Evolutionary conservation across 768 basidiomycete genomes (phyloP).

Genomic region (Boletellus sp.): DNA sequence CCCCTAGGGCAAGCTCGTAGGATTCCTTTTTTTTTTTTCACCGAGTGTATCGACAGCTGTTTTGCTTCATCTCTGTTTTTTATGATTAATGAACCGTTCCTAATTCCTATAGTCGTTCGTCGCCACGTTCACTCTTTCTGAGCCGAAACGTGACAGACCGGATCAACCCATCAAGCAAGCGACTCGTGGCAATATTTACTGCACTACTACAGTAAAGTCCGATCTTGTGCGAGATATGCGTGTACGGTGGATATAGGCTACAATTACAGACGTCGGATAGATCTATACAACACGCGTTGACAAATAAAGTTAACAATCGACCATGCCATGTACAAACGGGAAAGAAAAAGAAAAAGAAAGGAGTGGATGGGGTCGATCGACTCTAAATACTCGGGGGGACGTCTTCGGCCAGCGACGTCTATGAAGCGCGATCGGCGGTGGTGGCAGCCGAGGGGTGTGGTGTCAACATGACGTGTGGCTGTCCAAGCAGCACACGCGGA

Average conservation of each 20-base stretch:
- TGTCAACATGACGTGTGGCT: conserved; percentile 15
- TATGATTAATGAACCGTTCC: conserved; percentile 15
- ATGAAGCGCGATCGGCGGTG: conserved; percentile 9
- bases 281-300: conserved; percentile 18
- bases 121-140: too few species aligned
- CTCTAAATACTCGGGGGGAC: neutral
- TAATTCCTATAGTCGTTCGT: conserved; percentile 1
- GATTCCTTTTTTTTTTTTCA: conserved; percentile 5
- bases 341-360: conserved; percentile 20
- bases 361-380: conserved; percentile 3
- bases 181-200: neutral
- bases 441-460: conserved; percentile 4
- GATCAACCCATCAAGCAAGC: neutral
- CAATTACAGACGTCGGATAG: conserved; percentile 5
- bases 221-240: conserved; percentile 4
- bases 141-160: neutral
- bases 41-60: conserved; percentile 29
- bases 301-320: conserved; percentile 11
- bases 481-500: conserved; percentile 16
- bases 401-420: conserved; percentile 5
- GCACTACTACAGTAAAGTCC: conserved; percentile 7
- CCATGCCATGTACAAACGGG: conserved; percentile 5
- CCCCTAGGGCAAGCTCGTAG: conserved; percentile 7
- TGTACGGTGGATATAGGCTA: conserved; percentile 6
- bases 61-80: conserved; percentile 9